phyloP scores from a whole-genome alignment of 495 filamentous ascomycete genomes.

The Aspergillus heteromorphus region DNA sequence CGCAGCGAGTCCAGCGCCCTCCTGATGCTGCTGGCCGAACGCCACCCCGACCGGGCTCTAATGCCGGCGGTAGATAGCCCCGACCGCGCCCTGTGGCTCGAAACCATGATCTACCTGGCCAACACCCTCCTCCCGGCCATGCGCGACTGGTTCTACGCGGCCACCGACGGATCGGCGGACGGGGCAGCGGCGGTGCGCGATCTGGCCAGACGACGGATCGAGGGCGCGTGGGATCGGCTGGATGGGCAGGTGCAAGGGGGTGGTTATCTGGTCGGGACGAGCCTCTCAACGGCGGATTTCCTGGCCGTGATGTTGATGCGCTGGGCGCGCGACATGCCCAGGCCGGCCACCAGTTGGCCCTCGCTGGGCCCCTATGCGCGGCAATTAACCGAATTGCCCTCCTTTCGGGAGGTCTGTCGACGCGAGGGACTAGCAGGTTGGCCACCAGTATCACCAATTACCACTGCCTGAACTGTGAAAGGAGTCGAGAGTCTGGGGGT shows the following conservation, averaged over 20 bases:
- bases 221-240: not conserved
- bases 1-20: not conserved
- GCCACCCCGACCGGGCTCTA: not conserved
- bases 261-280: not conserved
- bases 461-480: too few relatives aligned
- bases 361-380: not conserved
- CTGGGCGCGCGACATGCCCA: not conserved
- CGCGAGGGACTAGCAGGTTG: not conserved
- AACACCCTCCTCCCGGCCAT: not conserved
- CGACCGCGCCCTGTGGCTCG: not conserved
- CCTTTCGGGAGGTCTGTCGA: not conserved
- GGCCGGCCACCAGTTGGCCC: not conserved
- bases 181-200: not conserved
- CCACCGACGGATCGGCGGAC: not conserved
- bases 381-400: not conserved
- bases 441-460: too few relatives aligned
- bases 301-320: slow-evolving; percentile 2
- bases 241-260: not conserved
- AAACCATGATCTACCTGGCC: not conserved
- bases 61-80: not conserved
- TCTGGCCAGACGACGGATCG: not conserved
- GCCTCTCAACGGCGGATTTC: not conserved
- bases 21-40: not conserved
- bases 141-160: slow-evolving; percentile 1
- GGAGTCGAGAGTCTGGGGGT: not conserved